Conservation (phyloP, 768 basidiomycete species). For the Trametes elegans region DNA sequence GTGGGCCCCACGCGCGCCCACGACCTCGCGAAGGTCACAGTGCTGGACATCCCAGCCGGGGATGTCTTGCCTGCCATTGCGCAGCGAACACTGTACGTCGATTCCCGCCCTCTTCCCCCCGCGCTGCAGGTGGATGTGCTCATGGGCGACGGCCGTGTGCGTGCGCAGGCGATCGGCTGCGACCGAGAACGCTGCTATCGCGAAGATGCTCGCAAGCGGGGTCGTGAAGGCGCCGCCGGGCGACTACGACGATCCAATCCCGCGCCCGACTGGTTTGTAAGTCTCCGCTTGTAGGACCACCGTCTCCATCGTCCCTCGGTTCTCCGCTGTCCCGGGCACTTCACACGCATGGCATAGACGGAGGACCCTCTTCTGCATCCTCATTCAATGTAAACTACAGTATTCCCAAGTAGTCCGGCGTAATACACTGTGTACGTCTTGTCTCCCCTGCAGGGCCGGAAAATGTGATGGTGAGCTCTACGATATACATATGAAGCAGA, state of each 20-base stretch:
- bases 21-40: constrained; percentile 60
- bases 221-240: constrained; percentile 50
- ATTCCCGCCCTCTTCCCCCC: constrained; percentile 6
- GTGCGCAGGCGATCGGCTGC: constrained; percentile 45
- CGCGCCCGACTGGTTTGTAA: constrained; percentile 11
- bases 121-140: not conserved
- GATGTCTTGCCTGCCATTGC: constrained; percentile 69
- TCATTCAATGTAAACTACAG: constrained; percentile 4
- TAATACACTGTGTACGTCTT: constrained; percentile 6
- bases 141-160: too few species aligned
- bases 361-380: too few species aligned
- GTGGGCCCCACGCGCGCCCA: constrained; percentile 90
- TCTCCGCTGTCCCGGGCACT: not conserved
- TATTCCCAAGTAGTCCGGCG: not conserved
- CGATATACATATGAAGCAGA: not conserved
- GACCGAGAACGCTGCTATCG: constrained; percentile 43
- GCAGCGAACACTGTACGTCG: constrained; percentile 55
- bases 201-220: constrained; percentile 56
- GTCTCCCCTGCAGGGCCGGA: too few species aligned
- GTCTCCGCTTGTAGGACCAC: not conserved
- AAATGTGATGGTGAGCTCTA: too few species aligned
- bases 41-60: constrained; percentile 77
- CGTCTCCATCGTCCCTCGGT: not conserved
- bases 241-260: constrained; percentile 30
- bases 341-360: too few species aligned